Evolutionary conservation across 1,139 yeast species (phyloP).

Genomic region (Pichia terricola): DNA sequence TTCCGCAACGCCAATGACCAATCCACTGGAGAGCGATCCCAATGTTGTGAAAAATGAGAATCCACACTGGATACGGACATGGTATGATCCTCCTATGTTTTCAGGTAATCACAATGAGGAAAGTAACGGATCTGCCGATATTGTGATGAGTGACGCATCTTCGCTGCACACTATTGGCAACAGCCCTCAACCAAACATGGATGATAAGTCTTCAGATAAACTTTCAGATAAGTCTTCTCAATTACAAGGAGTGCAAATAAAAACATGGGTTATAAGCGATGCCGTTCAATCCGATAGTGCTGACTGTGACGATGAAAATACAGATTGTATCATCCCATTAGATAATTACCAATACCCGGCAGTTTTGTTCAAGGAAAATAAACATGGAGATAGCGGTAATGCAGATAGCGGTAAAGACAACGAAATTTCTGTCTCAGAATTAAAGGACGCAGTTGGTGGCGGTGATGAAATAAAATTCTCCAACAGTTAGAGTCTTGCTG

Average conservation of each 20-base stretch:
- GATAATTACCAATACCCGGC: background rate
- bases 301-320: background rate
- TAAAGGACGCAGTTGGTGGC: constrained; percentile 53
- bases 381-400: constrained; percentile 3
- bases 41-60: background rate
- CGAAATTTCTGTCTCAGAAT: constrained; percentile 39
- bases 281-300: background rate
- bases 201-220: no score
- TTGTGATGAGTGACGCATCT: no score
- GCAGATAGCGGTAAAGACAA: constrained; percentile 15
- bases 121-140: background rate
- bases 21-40: background rate
- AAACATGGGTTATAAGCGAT: background rate
- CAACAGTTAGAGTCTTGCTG: no score
- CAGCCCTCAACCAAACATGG: background rate
- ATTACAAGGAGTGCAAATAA: background rate
- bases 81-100: constrained; percentile 26
- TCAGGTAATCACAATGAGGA: background rate
- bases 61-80: constrained; percentile 28
- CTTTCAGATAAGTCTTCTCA: background rate
- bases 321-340: background rate
- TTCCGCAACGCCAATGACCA: constrained; percentile 8
- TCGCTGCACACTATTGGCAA: background rate
- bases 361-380: background rate
- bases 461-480: constrained; percentile 25